Evolutionary conservation across 1,139 yeast genomes (phyloP).

Genomic region (Sugiyamaella sp.): DNA sequence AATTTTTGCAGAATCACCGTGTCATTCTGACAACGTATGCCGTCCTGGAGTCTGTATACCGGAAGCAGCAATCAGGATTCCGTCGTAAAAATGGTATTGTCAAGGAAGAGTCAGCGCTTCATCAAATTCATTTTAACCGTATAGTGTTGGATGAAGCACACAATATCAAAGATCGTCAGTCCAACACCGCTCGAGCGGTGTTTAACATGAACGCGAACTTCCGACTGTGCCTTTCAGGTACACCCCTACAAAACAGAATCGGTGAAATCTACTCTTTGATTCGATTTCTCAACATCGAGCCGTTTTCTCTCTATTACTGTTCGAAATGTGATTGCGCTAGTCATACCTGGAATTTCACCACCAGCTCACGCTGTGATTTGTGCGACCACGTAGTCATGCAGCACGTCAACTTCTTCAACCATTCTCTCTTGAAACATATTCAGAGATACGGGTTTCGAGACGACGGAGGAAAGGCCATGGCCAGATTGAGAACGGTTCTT

Average conservation of each 20-base stretch:
- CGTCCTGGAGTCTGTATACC: slow-evolving; percentile 80
- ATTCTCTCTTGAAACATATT: slow-evolving; percentile 89
- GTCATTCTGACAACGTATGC: slow-evolving; percentile 91
- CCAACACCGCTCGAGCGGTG: slow-evolving; percentile 92
- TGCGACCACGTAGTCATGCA: slow-evolving; percentile 95
- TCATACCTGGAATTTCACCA: slow-evolving; percentile 79
- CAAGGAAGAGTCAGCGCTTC: slow-evolving; percentile 76
- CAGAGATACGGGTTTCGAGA: slow-evolving; percentile 82
- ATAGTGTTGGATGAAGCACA: slow-evolving; percentile 97
- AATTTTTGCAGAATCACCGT: slow-evolving; percentile 66
- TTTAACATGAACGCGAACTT: slow-evolving; percentile 69
- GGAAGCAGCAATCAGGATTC: slow-evolving; percentile 85
- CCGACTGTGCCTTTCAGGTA: slow-evolving; percentile 91
- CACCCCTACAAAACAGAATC: slow-evolving; percentile 93
- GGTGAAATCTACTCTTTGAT: slow-evolving; percentile 94
- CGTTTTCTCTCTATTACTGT: slow-evolving; percentile 88
- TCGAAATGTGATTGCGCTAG: slow-evolving; percentile 85
- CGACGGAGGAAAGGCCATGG: slow-evolving; percentile 77
- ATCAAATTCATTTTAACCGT: slow-evolving; percentile 74
- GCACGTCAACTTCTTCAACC: slow-evolving; percentile 93
- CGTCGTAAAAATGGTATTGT: slow-evolving; percentile 68
- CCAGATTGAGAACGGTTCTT: slow-evolving; percentile 70
- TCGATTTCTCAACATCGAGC: slow-evolving; percentile 78
- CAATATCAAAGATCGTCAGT: slow-evolving; percentile 90
- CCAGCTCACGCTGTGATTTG: slow-evolving; percentile 77